Conservation (phyloP, 345 rosid species). For the Dipteronia sinensis region DNA sequence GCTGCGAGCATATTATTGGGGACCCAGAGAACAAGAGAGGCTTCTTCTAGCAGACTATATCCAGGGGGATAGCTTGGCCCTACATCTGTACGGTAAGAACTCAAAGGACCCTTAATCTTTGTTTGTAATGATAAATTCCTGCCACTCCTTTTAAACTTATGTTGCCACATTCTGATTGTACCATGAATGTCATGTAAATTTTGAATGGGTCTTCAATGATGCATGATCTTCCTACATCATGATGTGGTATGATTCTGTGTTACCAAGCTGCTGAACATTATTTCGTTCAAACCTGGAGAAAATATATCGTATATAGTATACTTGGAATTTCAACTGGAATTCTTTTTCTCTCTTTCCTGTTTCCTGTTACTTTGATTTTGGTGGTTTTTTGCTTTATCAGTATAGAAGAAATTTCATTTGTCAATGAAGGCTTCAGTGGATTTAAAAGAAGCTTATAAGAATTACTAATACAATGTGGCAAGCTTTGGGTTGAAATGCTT, state of each 20-base stretch:
- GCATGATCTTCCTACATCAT: background rate
- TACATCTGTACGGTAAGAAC: conserved; percentile 87
- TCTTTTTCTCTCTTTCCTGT: background rate
- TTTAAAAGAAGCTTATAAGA: background rate
- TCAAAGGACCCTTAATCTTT: conserved; percentile 1
- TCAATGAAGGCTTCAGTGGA: background rate
- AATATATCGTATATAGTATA: background rate
- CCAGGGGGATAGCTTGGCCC: conserved; percentile 88
- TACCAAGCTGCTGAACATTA: background rate
- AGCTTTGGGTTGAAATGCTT: background rate
- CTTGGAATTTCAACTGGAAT: background rate
- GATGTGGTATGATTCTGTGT: background rate
- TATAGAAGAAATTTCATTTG: background rate
- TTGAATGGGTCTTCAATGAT: background rate
- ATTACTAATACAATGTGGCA: too few relatives aligned
- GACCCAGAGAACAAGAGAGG: conserved; percentile 93
- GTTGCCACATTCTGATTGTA: background rate
- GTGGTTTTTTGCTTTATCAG: background rate
- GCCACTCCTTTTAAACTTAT: background rate
- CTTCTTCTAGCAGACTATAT: conserved; percentile 85
- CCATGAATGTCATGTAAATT: background rate
- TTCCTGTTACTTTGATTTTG: background rate
- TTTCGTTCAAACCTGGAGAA: background rate
- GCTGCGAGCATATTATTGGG: conserved; percentile 92
- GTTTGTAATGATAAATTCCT: background rate